Base-by-base conservation (phyloP, 805 yeast genomes). In the Wickerhamiella alocasiicola region DNA sequence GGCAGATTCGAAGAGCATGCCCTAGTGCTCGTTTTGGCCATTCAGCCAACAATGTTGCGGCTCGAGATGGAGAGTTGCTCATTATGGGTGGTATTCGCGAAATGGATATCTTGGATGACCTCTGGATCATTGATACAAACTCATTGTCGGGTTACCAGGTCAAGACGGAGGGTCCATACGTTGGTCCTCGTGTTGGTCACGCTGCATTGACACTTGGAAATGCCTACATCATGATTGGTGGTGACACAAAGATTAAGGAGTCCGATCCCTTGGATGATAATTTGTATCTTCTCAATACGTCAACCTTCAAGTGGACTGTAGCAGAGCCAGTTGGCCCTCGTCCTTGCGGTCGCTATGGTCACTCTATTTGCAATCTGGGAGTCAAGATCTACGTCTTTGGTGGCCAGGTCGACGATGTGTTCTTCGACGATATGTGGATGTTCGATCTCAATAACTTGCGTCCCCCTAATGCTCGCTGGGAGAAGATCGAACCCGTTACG, bases 21-120 rank as follows among this genome's bases (percentile, higher is more conserved):
- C 98, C 97, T 1, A 85, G 88, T 55, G 97, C 99, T 3, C 73
- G 98, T 32, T 85, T 84, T 57, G 78, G 96, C 51, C 97, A 88
- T 60, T 83, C 93, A 1, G 78, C 91, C 0, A 81, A 94, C 2
- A 64, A 79, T 18, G 63, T 75, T 18, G 71, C 84, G 5, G 76
- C 91, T 11, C 85, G 83, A 23, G 78, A 78, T 42, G 83, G 83
- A 41, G 91, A 84, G 45, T 64, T 85, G 16, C 84, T 74, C 56
- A 69, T 91, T 17, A 87, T 91, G 83, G 98, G 99, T 31, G 99
- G 99, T 6, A 66, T 91, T 36, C 79, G 87, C 55, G 95, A 87
- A 41, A 82, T 83, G 42, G 78, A 88, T 15, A 95, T 88, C 5
- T 83, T 81, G 59, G 95, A 95, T 36, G 98, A 91, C 58, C 76